phyloP scores from a whole-genome alignment of 2,329 filamentous ascomycete genomes.

The Scytalidium lignicola region DNA sequence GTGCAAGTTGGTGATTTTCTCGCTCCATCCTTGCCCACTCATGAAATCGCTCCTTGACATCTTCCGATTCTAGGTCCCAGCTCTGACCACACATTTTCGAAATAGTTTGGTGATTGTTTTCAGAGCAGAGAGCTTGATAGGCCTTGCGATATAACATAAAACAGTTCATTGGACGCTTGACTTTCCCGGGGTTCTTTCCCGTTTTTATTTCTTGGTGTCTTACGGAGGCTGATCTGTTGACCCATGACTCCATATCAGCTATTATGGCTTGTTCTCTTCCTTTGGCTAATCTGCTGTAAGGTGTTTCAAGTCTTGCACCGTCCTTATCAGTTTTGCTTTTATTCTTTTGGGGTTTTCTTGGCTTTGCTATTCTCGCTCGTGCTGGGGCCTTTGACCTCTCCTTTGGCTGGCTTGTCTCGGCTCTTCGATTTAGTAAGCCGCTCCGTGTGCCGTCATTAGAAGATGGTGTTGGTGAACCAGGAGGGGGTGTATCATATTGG shows the following conservation, averaged over 20 bases:
- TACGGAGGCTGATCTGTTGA: constrained; percentile 62
- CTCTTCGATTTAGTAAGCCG: not conserved
- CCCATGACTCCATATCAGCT: constrained; percentile 75
- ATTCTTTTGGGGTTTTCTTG: constrained; percentile 32
- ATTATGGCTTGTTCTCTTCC: constrained; percentile 58
- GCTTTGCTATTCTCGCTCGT: constrained; percentile 20
- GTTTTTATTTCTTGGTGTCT: constrained; percentile 64
- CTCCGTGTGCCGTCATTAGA: not conserved
- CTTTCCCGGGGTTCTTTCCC: constrained; percentile 65
- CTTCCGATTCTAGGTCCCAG: constrained; percentile 76
- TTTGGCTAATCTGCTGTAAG: constrained; percentile 66
- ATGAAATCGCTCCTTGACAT: constrained; percentile 70
- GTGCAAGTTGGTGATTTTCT: constrained; percentile 76
- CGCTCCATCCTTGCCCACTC: constrained; percentile 75
- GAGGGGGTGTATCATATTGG: constrained; percentile 43
- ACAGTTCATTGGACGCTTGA: constrained; percentile 92
- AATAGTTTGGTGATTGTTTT: constrained; percentile 92
- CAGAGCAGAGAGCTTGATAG: constrained; percentile 74
- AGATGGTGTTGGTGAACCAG: not conserved
- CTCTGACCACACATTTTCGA: constrained; percentile 82
- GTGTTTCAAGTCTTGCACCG: constrained; percentile 54
- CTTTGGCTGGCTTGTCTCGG: not conserved
- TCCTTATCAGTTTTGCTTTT: constrained; percentile 38
- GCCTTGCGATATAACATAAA: constrained; percentile 98
- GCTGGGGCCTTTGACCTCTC: not conserved